A percentile compares a stretch with the other conserved stretches of the same genome.
Conservation (phyloP, 2,329 filamentous ascomycete species). For the Epichloe scottii region DNA sequence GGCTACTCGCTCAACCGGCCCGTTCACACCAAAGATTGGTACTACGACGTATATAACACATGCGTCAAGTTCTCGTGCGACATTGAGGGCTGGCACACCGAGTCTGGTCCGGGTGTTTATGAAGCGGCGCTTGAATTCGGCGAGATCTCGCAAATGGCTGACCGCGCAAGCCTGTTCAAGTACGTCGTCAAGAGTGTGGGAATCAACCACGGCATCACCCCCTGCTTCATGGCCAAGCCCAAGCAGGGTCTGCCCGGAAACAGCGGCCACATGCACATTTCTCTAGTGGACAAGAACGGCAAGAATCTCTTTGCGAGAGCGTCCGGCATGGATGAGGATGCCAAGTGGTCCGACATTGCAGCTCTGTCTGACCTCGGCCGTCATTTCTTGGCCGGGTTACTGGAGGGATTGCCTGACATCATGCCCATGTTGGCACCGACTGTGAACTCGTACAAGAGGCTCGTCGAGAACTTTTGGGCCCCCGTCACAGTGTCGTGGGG, state of each 20-base stretch:
- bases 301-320: constrained; percentile 76
- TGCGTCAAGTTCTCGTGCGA: constrained; percentile 67
- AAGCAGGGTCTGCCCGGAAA: constrained; percentile 84
- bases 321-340: constrained; percentile 54
- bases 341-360: constrained; percentile 62
- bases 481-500: constrained; percentile 97
- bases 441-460: constrained; percentile 93
- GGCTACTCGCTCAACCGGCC: constrained; percentile 83
- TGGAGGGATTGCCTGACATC: constrained; percentile 81
- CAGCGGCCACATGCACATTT: constrained; percentile 91
- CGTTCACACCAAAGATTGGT: constrained; percentile 84
- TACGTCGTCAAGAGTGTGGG: constrained; percentile 84
- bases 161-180: constrained; percentile 88
- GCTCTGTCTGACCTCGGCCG: constrained; percentile 78
- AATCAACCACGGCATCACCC: constrained; percentile 78
- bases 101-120: constrained; percentile 86
- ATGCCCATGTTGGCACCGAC: constrained; percentile 95
- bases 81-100: constrained; percentile 92
- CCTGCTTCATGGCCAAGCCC: constrained; percentile 98
- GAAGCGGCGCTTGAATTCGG: constrained; percentile 90
- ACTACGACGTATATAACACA: constrained; percentile 73
- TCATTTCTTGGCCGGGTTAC: constrained; percentile 82
- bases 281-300: constrained; percentile 65
- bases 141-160: constrained; percentile 80
- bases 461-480: constrained; percentile 99